Base-by-base conservation (phyloP, 192 early-diverging fungal genomes). In the Podila verticillata region DNA sequence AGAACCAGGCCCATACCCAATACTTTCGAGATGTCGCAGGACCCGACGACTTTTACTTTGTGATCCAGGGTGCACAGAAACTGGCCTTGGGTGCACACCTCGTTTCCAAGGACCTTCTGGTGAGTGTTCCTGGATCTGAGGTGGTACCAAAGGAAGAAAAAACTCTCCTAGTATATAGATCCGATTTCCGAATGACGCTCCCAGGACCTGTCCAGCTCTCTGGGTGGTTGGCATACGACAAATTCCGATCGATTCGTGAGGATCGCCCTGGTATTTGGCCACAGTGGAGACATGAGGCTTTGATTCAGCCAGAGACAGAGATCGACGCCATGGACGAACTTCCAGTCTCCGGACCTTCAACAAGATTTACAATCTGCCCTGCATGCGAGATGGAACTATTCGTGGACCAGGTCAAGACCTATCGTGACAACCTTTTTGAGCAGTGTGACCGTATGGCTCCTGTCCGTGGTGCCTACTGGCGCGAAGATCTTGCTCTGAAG, bases 371-470 rank as follows among this genome's bases (percentile, higher is more conserved):
- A 1, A 54, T 75, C 34, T 75, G 74, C 36, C 57, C 74, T 20
- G 26, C 22, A 1, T 75, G 66, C 29, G 62, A 65, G 30, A 22
- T 75, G 12, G 32, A 35, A 47, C 30, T 66, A 24, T 75, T 75
- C 67, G 30, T 75, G 56, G 63, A 48, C 4, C 74, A 68, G 19
- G 44, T 65, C 3, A 64, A 35, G 22, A 20, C 56, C 0, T 68
- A 59, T 30, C 66, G 66, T 19, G 74, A 75, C 22, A 29, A 20
- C 4, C 31, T 59, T 6, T 75, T 75, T 49, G 66, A 68, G 24
- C 66, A 68, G 26, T 75, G 74, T n/a, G 74, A 75, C 36, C 74
- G 74, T 6, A 69, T 75, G 74, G 66, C 62, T 0, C 74, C 74
- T 51, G 57, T 44, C 5, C 74, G 74, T 5, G 66, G 74, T 10